Evolutionary conservation across 305 asterid species (phyloP).

Genomic region (Fraxinus velutina): DNA sequence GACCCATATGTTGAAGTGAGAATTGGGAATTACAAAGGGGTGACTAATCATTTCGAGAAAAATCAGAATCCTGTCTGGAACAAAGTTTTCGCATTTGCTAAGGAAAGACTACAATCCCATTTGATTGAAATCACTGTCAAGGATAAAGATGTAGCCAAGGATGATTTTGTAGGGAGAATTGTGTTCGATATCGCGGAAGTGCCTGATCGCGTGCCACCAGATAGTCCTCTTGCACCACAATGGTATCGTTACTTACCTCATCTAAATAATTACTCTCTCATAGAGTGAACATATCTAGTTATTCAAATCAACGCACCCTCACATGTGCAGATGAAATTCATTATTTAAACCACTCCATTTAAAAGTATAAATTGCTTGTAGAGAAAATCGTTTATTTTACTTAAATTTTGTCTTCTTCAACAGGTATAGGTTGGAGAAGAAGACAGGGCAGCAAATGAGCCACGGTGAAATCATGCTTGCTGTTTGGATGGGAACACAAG

Average conservation of each 20-base stretch:
- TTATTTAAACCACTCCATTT: background rate
- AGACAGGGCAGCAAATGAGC: slow-evolving; percentile 43
- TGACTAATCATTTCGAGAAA: slow-evolving; percentile 74
- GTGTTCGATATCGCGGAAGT: slow-evolving; percentile 60
- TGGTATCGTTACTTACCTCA: slow-evolving; percentile 39
- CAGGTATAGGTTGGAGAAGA: slow-evolving; percentile 47
- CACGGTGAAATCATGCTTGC: slow-evolving; percentile 88
- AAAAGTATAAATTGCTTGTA: background rate
- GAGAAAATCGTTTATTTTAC: background rate
- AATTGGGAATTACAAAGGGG: slow-evolving; percentile 82
- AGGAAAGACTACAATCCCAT: slow-evolving; percentile 65
- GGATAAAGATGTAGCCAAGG: slow-evolving; percentile 74
- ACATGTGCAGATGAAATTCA: background rate
- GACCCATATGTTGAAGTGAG: slow-evolving; percentile 93
- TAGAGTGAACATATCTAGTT: background rate
- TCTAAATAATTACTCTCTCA: background rate
- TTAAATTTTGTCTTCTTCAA: background rate
- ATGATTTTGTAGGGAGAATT: slow-evolving; percentile 74
- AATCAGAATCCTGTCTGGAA: slow-evolving; percentile 74
- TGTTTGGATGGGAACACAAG: slow-evolving; percentile 97
- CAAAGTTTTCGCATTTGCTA: slow-evolving; percentile 69
- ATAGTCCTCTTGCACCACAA: slow-evolving; percentile 91
- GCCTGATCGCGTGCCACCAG: slow-evolving; percentile 83
- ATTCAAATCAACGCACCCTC: background rate
- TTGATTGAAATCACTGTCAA: slow-evolving; percentile 61